phyloP scores from a whole-genome alignment of 2,329 filamentous ascomycete species.

The Seiridium cupressi region DNA sequence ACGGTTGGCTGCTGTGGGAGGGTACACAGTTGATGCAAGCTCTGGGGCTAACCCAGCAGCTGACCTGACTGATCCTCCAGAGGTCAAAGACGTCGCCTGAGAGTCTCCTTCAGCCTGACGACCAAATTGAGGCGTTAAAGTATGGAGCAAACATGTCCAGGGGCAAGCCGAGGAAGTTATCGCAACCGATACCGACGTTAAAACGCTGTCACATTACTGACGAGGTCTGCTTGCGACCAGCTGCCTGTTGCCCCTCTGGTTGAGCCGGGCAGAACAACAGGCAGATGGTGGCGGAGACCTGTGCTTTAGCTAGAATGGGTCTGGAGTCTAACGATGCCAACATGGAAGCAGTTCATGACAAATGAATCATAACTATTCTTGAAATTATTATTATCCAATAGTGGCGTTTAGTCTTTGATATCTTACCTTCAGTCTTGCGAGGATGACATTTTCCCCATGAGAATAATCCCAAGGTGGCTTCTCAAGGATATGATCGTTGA shows the following conservation, averaged over 20 bases:
- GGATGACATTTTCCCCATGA: no score
- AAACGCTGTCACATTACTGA: background rate
- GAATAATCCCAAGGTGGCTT: no score
- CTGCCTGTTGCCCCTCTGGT: conserved; percentile 14
- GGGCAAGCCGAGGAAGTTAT: background rate
- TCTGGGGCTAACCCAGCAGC: conserved; percentile 25
- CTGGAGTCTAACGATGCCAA: background rate
- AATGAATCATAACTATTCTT: background rate
- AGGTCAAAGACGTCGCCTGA: conserved; percentile 36
- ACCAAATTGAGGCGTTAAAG: background rate
- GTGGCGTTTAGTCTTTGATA: no score
- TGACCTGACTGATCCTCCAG: conserved; percentile 14
- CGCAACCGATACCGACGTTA: background rate
- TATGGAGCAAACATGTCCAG: background rate
- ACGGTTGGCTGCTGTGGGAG: conserved; percentile 39
- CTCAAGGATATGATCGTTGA: no score
- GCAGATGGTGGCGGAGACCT: conserved; percentile 1
- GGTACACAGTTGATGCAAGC: conserved; percentile 27
- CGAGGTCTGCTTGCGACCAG: background rate
- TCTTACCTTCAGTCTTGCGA: no score
- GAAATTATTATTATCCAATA: no score
- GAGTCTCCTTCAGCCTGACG: conserved; percentile 11
- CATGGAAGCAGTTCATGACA: background rate
- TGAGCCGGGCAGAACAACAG: conserved; percentile 16
- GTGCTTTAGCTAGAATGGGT: background rate